Conservation (phyloP, 2,329 filamentous ascomycete genomes). For the Exophiala bonariae region DNA sequence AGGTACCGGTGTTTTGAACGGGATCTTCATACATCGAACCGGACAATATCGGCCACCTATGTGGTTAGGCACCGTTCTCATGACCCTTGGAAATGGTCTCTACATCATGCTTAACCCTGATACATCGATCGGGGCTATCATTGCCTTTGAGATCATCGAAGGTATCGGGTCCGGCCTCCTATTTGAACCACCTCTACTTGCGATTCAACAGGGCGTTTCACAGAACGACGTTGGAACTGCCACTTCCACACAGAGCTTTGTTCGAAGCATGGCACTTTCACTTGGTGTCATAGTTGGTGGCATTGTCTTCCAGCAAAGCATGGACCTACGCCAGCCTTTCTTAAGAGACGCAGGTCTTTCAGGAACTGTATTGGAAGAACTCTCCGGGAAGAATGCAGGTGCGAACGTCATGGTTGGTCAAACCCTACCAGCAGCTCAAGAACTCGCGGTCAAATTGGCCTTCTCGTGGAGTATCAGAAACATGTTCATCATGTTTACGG, state of each 20-base stretch:
- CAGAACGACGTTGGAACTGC: slow-evolving; percentile 57
- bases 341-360: slow-evolving; percentile 29
- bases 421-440: slow-evolving; percentile 32
- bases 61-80: slow-evolving; percentile 42
- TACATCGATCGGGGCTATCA: slow-evolving; percentile 48
- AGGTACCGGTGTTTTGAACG: slow-evolving; percentile 45
- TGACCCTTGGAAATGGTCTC: slow-evolving; percentile 49
- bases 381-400: slow-evolving; percentile 29
- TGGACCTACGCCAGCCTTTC: slow-evolving; percentile 26
- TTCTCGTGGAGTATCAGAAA: slow-evolving; percentile 46
- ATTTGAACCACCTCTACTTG: slow-evolving; percentile 57
- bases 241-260: slow-evolving; percentile 62
- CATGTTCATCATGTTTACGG: slow-evolving; percentile 49
- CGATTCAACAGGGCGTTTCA: slow-evolving; percentile 53
- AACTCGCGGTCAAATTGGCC: slow-evolving; percentile 38
- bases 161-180: slow-evolving; percentile 49
- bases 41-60: slow-evolving; percentile 51
- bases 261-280: slow-evolving; percentile 58
- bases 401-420: slow-evolving; percentile 31
- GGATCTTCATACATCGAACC: slow-evolving; percentile 51
- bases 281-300: slow-evolving; percentile 61
- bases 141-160: slow-evolving; percentile 42
- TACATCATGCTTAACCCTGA: slow-evolving; percentile 43
- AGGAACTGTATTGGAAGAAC: slow-evolving; percentile 18
- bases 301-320: slow-evolving; percentile 46